Conservation (phyloP, 176 grass and related monocot species). For the Poa pratensis region DNA sequence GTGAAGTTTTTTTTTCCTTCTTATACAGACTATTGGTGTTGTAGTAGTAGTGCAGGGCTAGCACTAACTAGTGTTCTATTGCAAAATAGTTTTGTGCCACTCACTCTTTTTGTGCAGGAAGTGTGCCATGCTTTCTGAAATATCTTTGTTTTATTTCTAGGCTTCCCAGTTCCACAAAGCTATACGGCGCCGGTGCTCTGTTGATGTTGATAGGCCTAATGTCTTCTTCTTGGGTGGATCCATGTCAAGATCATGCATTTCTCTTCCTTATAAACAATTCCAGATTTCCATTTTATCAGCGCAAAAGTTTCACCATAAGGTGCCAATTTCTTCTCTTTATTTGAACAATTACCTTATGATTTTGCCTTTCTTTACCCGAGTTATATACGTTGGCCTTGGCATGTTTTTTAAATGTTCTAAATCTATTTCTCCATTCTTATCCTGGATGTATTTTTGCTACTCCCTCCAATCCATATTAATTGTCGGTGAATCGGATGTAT, state of each 20-base stretch:
- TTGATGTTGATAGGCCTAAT: conserved; percentile 53
- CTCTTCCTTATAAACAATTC: conserved; percentile 63
- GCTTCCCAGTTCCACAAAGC: conserved; percentile 57
- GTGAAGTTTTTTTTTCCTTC: conserved; percentile 26
- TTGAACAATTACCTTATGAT: background rate
- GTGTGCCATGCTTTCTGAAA: conserved; percentile 10
- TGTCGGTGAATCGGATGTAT: no score
- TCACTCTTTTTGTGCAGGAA: background rate
- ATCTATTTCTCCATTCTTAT: conserved; percentile 5
- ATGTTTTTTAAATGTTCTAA: background rate
- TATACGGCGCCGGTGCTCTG: conserved; percentile 44
- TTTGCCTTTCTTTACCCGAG: background rate
- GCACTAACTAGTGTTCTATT: conserved; percentile 14
- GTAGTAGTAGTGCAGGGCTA: background rate
- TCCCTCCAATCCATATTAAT: no score
- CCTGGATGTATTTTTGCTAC: background rate
- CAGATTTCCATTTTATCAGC: conserved; percentile 55
- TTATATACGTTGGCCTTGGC: background rate
- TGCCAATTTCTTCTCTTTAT: conserved; percentile 36
- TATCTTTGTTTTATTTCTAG: conserved; percentile 42
- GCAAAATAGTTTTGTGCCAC: conserved; percentile 21
- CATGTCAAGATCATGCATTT: conserved; percentile 60
- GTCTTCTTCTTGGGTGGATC: conserved; percentile 87
- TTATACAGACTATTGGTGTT: conserved; percentile 4
- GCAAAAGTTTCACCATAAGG: conserved; percentile 66